Conservation (phyloP, 1,284 basidiomycete species). For the Porphyrellus sp. region DNA sequence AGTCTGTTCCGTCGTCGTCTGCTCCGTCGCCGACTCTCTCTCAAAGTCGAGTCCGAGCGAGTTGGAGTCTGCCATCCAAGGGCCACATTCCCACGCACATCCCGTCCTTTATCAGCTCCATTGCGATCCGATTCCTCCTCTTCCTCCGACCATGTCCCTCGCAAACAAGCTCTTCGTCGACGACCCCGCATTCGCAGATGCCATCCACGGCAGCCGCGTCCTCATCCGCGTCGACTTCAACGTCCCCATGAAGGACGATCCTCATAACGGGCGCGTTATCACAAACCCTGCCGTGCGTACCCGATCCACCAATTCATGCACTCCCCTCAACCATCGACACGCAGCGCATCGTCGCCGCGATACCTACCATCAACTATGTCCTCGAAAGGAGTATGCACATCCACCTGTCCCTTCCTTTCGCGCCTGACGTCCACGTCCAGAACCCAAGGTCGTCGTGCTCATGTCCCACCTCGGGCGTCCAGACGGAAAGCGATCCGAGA, state of each 20-base stretch:
- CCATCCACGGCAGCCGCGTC: constrained; percentile 88
- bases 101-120: constrained; percentile 6
- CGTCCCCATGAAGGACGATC: constrained; percentile 68
- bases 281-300: constrained; percentile 89
- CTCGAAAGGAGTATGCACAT: constrained; percentile 71
- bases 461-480: constrained; percentile 99
- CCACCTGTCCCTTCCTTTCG: not conserved
- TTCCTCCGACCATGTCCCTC: constrained; percentile 73
- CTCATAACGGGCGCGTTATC: constrained; percentile 73
- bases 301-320: constrained; percentile 7
- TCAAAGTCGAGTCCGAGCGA: constrained; percentile 68
- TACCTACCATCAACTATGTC: constrained; percentile 95
- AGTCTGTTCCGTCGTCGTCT: constrained; percentile 13
- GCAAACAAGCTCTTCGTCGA: constrained; percentile 92
- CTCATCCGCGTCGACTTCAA: constrained; percentile 99
- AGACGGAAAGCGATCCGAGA: constrained; percentile 85
- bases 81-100: constrained; percentile 23
- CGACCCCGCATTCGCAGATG: constrained; percentile 56
- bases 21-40: constrained; percentile 23
- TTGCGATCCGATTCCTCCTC: not conserved
- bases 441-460: constrained; percentile 82
- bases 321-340: constrained; percentile 6
- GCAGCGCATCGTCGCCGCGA: constrained; percentile 92
- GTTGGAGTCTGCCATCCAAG: constrained; percentile 43
- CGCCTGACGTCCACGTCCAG: constrained; percentile 40